phyloP scores from a whole-genome alignment of 192 early-diverging fungal genomes.

The Coemansia sp. region DNA sequence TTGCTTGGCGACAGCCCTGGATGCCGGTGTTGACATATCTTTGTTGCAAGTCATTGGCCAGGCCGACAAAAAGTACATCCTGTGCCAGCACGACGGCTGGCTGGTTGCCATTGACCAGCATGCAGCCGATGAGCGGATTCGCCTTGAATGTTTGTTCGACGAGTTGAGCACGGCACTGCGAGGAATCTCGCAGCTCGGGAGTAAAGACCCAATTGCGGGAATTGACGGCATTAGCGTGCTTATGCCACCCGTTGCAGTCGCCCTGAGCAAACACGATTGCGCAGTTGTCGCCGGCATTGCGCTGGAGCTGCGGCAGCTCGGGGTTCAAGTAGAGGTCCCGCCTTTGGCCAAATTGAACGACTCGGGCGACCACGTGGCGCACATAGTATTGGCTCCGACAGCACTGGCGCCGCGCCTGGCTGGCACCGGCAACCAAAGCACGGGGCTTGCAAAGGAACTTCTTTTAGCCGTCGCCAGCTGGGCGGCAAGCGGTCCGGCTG shows the following conservation, averaged over 20 bases:
- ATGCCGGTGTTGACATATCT: background rate
- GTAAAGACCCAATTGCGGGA: slow-evolving; percentile 2
- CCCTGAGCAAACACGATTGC: slow-evolving; percentile 17
- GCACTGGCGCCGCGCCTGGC: slow-evolving; percentile 27
- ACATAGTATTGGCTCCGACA: slow-evolving; percentile 26
- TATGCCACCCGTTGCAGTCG: slow-evolving; percentile 19
- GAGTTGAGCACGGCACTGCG: slow-evolving; percentile 7
- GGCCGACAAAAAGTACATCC: slow-evolving; percentile 40
- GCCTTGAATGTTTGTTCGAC: slow-evolving; percentile 26
- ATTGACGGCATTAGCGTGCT: slow-evolving; percentile 33
- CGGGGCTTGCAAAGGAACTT: slow-evolving; percentile 21
- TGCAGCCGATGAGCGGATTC: slow-evolving; percentile 49
- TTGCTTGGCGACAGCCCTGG: background rate
- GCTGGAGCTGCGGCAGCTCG: slow-evolving; percentile 15
- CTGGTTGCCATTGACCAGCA: slow-evolving; percentile 50
- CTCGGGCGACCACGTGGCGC: background rate
- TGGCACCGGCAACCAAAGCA: background rate
- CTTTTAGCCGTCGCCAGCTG: slow-evolving; percentile 18
- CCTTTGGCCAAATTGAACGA: background rate
- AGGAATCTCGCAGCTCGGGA: background rate
- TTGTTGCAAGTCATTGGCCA: slow-evolving; percentile 32
- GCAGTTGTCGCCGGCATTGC: background rate
- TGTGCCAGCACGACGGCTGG: slow-evolving; percentile 24
- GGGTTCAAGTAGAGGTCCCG: slow-evolving; percentile 7
- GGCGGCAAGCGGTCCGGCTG: background rate